Base-by-base conservation (phyloP, 495 filamentous ascomycete genomes). In the Penicillium egyptiacum region DNA sequence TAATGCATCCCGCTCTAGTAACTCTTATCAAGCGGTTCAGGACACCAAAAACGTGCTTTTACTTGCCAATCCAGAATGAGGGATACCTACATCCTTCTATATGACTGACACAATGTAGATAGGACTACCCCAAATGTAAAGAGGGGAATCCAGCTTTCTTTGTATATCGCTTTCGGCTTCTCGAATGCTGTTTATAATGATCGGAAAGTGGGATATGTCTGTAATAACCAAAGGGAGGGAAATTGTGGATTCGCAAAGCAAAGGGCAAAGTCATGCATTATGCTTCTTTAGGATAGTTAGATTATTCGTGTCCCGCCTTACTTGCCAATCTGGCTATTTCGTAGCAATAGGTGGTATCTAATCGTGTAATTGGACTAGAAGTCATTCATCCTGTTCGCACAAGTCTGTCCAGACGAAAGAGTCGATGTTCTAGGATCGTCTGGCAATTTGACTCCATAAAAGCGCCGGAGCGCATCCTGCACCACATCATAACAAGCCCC, bases 401-500 rank as follows among this genome's bases (percentile, higher is more conserved):
- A 49, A 33, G 37, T 31, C 20, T 63, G 50, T 9, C 64, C 62
- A 14, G 60, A 66, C 25, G 51, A 60, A 17, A 61, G 40, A 11
- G 50, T 22, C 5, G 58, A 49, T 28, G 30, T 50, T 14, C 61
- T 61, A 3, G 69, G 70, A 41, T 73, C 69, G 26, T 61, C 42
- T 0, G 69, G 62, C 8, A 70, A 23, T 6, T 35, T 23, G 17
- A 74, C 56, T 1, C 58, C 50, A 39, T 56, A 68, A 37, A 64
- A 63, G 8, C 64, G 42, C 37, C 50, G 47, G 10, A 75, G 46
- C 6, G 58, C 67, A 53, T 72, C 69, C 35, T 59, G 56, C 23
- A 73, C 54, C n/a, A 66, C 60, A 48, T 69, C 61, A 43, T 68
- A 73, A 26, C 69, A 73, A 23, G 72, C 72, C 1, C 70, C 69